Percentiles rank a stretch among this genome's conserved stretches.
Evolutionary conservation across 176 grass and related monocot genomes (phyloP).

Genomic region (Cenchrus americanus): DNA sequence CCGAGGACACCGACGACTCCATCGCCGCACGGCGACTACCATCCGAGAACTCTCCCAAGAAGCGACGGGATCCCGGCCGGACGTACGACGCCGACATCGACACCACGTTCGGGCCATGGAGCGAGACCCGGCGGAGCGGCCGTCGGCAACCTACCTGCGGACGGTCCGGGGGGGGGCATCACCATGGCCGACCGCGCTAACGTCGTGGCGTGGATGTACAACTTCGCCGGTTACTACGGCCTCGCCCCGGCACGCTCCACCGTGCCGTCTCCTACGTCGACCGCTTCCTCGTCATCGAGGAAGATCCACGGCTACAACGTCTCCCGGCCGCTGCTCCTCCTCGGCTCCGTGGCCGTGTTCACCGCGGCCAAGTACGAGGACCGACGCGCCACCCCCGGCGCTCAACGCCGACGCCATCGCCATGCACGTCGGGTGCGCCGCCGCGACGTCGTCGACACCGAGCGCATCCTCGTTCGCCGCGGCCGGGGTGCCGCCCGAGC

Average conservation of each 20-base stretch:
- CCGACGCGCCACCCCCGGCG: not conserved
- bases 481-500: conserved; percentile 31
- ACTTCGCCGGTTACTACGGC: not conserved
- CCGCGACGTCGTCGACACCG: not conserved
- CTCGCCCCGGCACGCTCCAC: conserved; percentile 23
- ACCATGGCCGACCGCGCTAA: not conserved
- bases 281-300: not conserved
- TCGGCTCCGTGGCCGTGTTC: not conserved
- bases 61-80: too few species aligned
- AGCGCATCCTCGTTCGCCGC: conserved; percentile 10
- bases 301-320: not conserved
- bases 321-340: not conserved
- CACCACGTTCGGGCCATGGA: not conserved
- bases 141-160: not conserved
- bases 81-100: not conserved
- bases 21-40: not conserved
- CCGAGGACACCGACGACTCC: not conserved
- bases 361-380: conserved; percentile 5
- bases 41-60: too few species aligned
- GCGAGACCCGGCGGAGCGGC: not conserved
- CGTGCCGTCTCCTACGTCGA: conserved; percentile 19
- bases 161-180: too few species aligned
- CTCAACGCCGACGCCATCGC: not conserved
- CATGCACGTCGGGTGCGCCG: not conserved
- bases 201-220: not conserved